Evolutionary conservation across 345 rosid species (phyloP).

Genomic region (Anacardium occidentale): DNA sequence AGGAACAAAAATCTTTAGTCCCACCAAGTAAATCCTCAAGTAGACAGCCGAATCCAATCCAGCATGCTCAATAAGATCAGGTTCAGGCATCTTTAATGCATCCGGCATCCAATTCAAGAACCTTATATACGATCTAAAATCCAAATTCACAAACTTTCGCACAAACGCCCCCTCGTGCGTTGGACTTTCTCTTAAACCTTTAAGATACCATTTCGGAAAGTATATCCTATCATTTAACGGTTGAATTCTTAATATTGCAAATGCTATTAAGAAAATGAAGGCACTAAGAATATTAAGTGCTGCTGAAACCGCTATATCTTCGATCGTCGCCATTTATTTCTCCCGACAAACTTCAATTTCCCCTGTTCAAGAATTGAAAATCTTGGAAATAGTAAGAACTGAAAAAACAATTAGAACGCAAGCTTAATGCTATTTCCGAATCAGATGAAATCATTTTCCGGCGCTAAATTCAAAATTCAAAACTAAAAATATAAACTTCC

Average conservation of each 20-base stretch:
- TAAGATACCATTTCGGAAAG: constrained; percentile 96
- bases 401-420: constrained; percentile 5
- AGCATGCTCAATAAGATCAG: constrained; percentile 93
- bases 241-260: constrained; percentile 81
- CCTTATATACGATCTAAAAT: constrained; percentile 57
- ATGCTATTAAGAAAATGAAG: constrained; percentile 63
- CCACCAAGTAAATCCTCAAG: constrained; percentile 87
- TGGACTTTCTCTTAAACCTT: constrained; percentile 74
- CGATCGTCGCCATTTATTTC: constrained; percentile 81
- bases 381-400: neutral
- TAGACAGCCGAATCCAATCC: constrained; percentile 96
- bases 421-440: neutral
- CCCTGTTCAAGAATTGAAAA: neutral
- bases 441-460: neutral
- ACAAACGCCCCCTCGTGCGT: constrained; percentile 51
- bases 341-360: constrained; percentile 2
- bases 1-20: constrained; percentile 88
- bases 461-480: neutral
- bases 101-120: constrained; percentile 94
- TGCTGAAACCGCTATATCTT: constrained; percentile 78
- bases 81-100: constrained; percentile 92
- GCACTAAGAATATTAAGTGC: constrained; percentile 70
- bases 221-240: constrained; percentile 94
- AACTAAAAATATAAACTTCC: neutral
- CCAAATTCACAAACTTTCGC: constrained; percentile 66